phyloP scores from a whole-genome alignment of 768 basidiomycete species.

The Kwoniella botswanensis region DNA sequence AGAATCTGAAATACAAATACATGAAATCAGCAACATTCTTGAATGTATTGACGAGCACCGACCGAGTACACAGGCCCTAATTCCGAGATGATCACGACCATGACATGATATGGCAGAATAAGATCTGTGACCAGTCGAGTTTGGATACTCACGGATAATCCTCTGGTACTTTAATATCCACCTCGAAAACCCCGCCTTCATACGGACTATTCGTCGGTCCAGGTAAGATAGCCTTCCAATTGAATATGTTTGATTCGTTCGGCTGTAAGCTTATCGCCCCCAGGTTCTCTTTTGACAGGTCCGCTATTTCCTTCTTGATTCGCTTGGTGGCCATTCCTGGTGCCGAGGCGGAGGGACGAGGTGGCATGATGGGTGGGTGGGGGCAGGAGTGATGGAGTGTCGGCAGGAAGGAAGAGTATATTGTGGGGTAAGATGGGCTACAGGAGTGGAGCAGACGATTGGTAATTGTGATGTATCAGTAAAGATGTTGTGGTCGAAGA shows the following conservation, averaged over 20 bases:
- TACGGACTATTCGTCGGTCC: constrained; percentile 55
- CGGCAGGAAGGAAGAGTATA: background rate
- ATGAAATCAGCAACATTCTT: background rate
- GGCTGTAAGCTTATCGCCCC: constrained; percentile 51
- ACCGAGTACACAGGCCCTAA: too few species aligned
- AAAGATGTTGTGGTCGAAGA: background rate
- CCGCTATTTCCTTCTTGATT: constrained; percentile 57
- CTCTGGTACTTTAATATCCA: constrained; percentile 51
- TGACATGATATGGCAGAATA: too few species aligned
- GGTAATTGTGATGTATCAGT: background rate
- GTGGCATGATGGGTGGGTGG: constrained; percentile 6
- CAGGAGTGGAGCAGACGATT: too few species aligned
- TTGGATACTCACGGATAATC: constrained; percentile 55
- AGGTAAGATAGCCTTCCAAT: constrained; percentile 51
- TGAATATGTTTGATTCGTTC: constrained; percentile 53
- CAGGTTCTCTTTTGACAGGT: constrained; percentile 52
- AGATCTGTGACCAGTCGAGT: too few species aligned
- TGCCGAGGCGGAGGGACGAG: constrained; percentile 4
- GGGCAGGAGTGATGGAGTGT: background rate
- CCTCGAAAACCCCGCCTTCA: constrained; percentile 55
- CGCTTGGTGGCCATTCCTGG: constrained; percentile 45
- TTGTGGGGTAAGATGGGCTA: too few species aligned
- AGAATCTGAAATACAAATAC: constrained; percentile 38
- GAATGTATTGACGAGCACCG: too few species aligned
- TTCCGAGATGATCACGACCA: too few species aligned